Base-by-base conservation (phyloP, 768 basidiomycete genomes). In the Omphalotus guepiniiformis region DNA sequence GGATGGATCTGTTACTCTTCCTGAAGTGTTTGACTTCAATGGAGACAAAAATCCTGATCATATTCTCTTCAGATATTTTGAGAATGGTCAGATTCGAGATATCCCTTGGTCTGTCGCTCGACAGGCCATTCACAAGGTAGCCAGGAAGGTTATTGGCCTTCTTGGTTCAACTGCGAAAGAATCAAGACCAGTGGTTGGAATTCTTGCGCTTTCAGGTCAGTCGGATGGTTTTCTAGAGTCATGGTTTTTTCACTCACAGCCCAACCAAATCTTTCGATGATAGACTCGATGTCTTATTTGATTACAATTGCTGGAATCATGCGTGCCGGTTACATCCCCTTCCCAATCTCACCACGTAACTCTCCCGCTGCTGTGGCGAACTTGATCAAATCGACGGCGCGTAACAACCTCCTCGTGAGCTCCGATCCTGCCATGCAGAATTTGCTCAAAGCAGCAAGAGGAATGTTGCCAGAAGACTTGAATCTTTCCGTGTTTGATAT, bases 331-430 rank as follows among this genome's bases (percentile, higher is more conserved):
- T 63, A 63, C 39, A 52, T 56, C 16, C 53, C 59, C 2, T 65
- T 70, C 40, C 60, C 69, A n/a, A n/a, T n/a, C n/a, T n/a, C n/a
- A n/a, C n/a, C n/a, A n/a, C n/a, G n/a, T n/a, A n/a, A n/a, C n/a
- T 73, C 72, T 0, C 60, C 73, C 0, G 56, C 70, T 4, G 74
- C 74, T 3, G 64, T 73, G 21, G 70, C 72, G 1, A 67, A 75
- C 50, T 61, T 78, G 12, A 55, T 72, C 49, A 52, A 55, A 6
- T 41, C 11, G 21, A 47, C 45, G 18, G 25, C 34, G 8, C 40
- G 48, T 9, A 39, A 28, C 16, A 51, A 58, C 39, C 21, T 67
- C 15, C 55, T 66, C 18, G 59, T 66, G 38, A 55, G 64, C 12
- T 35, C 29, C 3, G 66, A 67, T 23, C 6, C 11, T 42, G 18